Percentiles rank a stretch among this genome's conserved stretches.
phyloP scores from a whole-genome alignment of 2,329 filamentous ascomycete species.

The Colletotrichum musicola region DNA sequence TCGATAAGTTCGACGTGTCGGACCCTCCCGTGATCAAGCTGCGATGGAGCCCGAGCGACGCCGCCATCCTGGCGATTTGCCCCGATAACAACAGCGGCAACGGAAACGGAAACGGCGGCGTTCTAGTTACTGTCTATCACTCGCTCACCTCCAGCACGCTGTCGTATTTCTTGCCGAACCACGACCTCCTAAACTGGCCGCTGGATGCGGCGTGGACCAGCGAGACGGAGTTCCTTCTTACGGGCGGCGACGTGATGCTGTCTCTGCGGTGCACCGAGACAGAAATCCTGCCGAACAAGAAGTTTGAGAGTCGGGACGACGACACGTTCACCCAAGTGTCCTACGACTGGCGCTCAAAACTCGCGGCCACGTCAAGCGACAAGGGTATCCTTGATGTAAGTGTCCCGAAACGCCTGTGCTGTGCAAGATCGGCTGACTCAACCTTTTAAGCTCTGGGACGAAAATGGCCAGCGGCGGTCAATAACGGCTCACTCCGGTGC shows the following conservation, averaged over 20 bases:
- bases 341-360: slow-evolving; percentile 65
- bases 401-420: slow-evolving; percentile 38
- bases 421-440: slow-evolving; percentile 24
- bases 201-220: slow-evolving; percentile 72
- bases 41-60: slow-evolving; percentile 69
- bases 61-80: slow-evolving; percentile 68
- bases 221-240: slow-evolving; percentile 69
- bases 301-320: slow-evolving; percentile 65
- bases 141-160: slow-evolving; percentile 57
- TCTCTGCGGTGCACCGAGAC: slow-evolving; percentile 61
- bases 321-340: slow-evolving; percentile 68
- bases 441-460: slow-evolving; percentile 64
- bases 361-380: slow-evolving; percentile 71
- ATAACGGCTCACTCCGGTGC: slow-evolving; percentile 71
- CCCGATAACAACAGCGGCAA: slow-evolving; percentile 56
- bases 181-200: slow-evolving; percentile 63
- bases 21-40: slow-evolving; percentile 74
- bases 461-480: slow-evolving; percentile 64
- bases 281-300: slow-evolving; percentile 59
- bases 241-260: slow-evolving; percentile 67
- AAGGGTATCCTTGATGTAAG: slow-evolving; percentile 72
- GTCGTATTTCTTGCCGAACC: slow-evolving; percentile 61
- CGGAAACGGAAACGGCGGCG: slow-evolving; percentile 50
- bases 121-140: slow-evolving; percentile 68
- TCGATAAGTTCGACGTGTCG: slow-evolving; percentile 67